These are phyloP conservation scores for Mallotus repandus DNA, from an alignment of 441 rosid genomes.

Conservation along the genomic window DNA sequence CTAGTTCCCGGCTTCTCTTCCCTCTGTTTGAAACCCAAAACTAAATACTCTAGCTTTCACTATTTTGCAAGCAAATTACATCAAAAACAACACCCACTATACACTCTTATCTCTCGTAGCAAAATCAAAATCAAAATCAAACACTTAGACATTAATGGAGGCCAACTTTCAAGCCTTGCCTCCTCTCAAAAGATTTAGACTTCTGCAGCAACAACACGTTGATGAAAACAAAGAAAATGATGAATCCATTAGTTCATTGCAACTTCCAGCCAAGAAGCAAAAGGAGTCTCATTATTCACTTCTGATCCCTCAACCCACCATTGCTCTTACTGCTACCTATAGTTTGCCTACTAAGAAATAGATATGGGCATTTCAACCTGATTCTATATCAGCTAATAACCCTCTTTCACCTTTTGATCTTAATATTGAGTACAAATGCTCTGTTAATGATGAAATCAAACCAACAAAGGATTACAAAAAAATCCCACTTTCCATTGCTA, in stretches of 20 bases:
- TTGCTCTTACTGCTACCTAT: conserved; percentile 11
- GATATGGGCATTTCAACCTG: conserved; percentile 67
- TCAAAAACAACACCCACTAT: too few species aligned
- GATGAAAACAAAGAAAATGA: conserved; percentile 22
- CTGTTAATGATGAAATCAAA: not conserved
- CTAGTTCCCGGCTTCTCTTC: too few species aligned
- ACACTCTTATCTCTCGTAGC: too few species aligned
- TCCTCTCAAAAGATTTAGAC: too few species aligned
- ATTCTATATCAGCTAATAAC: conserved; percentile 30
- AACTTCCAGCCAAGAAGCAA: conserved; percentile 79
- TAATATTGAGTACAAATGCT: conserved; percentile 57
- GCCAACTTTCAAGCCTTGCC: too few species aligned
- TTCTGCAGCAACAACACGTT: conserved; percentile 49
- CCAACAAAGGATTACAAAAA: conserved; percentile 10
- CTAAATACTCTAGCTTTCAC: too few species aligned
- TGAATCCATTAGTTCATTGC: not conserved
- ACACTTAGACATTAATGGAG: too few species aligned
- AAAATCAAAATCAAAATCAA: too few species aligned
- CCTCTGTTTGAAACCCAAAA: too few species aligned
- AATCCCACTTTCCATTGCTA: not conserved
- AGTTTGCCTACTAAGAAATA: conserved; percentile 80
- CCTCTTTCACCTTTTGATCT: conserved; percentile 58
- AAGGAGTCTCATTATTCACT: conserved; percentile 42
- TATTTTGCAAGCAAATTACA: too few species aligned
- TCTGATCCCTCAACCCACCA: conserved; percentile 12